These are phyloP conservation scores for Corinectria fuckeliana DNA, from an alignment of 2,329 filamentous ascomycete species.

Conservation along the genomic window DNA sequence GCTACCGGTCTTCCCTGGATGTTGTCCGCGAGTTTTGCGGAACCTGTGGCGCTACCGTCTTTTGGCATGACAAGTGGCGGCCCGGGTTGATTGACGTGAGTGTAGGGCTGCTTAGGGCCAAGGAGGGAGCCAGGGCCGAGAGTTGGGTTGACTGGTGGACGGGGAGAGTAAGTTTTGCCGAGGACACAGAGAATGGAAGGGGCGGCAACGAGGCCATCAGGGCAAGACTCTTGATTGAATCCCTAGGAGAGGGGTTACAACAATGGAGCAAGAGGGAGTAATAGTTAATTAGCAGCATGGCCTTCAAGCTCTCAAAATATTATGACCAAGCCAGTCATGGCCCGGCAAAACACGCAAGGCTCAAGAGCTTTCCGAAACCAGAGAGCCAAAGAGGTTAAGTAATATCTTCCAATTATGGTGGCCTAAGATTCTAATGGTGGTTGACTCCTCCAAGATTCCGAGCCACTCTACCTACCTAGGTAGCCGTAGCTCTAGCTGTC, in stretches of 20 bases:
- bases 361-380: no score
- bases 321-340: no score
- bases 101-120: constrained; percentile 60
- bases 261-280: background rate
- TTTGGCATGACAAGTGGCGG: constrained; percentile 63
- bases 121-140: constrained; percentile 61
- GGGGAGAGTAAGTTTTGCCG: constrained; percentile 63
- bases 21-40: constrained; percentile 68
- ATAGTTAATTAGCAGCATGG: background rate
- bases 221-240: constrained; percentile 4
- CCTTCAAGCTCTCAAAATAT: no score
- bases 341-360: background rate
- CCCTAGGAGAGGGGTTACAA: background rate
- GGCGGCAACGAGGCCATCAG: background rate
- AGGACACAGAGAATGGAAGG: constrained; percentile 47
- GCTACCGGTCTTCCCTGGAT: constrained; percentile 60
- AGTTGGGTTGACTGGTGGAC: constrained; percentile 69
- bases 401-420: background rate
- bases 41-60: constrained; percentile 68
- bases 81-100: constrained; percentile 68
- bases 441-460: background rate
- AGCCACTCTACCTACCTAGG: background rate
- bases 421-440: background rate
- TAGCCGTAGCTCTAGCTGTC: no score
- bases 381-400: background rate